Percentiles rank a stretch among this genome's conserved stretches.
Conservation (phyloP, 768 basidiomycete species). For the Amanita fuliginea region DNA sequence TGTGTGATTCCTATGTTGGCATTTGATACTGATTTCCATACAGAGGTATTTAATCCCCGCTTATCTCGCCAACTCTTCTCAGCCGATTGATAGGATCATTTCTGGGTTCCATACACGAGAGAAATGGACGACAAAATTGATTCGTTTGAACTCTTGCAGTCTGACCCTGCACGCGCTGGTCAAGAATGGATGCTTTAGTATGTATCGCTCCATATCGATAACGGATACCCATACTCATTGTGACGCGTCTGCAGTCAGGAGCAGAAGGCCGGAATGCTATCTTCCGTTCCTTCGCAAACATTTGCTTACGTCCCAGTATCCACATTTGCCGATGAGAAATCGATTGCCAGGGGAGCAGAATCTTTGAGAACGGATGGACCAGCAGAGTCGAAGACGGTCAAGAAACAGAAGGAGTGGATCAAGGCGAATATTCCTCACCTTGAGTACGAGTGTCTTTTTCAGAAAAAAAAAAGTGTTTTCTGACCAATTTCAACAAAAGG, state of each 20-base stretch:
- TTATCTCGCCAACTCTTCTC: not conserved
- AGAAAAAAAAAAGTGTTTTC: too few species aligned
- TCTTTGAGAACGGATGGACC: conserved; percentile 5
- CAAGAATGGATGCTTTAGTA: conserved; percentile 5
- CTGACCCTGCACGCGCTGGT: conserved; percentile 6
- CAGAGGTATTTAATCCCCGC: not conserved
- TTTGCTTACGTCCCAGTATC: conserved; percentile 3
- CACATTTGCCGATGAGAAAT: not conserved
- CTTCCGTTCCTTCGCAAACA: conserved; percentile 3
- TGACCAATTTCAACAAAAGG: conserved; percentile 5
- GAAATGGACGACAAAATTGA: conserved; percentile 17
- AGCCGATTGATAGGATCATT: conserved; percentile 16
- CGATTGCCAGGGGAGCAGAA: not conserved
- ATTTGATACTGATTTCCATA: not conserved
- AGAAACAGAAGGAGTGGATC: conserved; percentile 9
- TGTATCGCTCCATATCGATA: not conserved
- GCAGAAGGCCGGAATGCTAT: conserved; percentile 8
- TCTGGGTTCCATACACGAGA: conserved; percentile 7
- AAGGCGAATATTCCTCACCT: conserved; percentile 8
- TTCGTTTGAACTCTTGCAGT: conserved; percentile 9
- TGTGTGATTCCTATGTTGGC: not conserved
- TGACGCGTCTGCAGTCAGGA: conserved; percentile 1
- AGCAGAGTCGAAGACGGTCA: not conserved
- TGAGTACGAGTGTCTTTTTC: conserved; percentile 9
- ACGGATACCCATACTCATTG: not conserved